Base-by-base conservation (phyloP, 495 filamentous ascomycete genomes). In the Lepidopterella palustris region DNA sequence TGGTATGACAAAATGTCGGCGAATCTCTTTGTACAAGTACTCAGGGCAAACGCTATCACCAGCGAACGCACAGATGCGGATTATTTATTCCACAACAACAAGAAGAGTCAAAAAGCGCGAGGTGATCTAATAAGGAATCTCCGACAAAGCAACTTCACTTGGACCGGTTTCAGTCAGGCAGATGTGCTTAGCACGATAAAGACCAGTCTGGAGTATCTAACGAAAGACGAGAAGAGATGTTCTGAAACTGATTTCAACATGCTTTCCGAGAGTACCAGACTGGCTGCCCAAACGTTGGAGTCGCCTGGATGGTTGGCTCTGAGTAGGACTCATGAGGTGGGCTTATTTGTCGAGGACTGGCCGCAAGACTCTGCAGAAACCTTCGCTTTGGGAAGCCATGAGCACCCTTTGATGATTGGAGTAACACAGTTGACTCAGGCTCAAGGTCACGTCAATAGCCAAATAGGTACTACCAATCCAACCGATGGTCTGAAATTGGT, bases 41-140 rank as follows among this genome's bases (percentile, higher is more conserved):
- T 96, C 26, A 84, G 87, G 13, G 83, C 88, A 53, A 97, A 97
- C 69, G 84, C 90, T 0, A 84, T 97, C 5, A 92, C 91, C n/a
- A 95, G 89, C 3, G 88, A 96, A 63, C 78, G 90, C 11, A 79
- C 78, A 5, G 92, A 90, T 64, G 76, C 78, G 28, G 92, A 97
- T 67, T 97, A 96, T 66, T 86, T 97, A 67, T 96, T 96, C 64
- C 84, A 95, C 55, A 50, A 25, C 5, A 28, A 40, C 15, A 78
- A 82, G 0, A 80, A 79, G 5, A 92, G 90, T 66, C 71, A 80
- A 24, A 84, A 81, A 40, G 73, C 78, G 51, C 75, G 96, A 0
- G 73, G 80, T 45, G 73, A 81, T 27, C 76, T 92, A 0, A 85
- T 92, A 13, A 79, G 78, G 53, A 96, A 97, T 68, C 74, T 97